phyloP scores from a whole-genome alignment of 2,329 filamentous ascomycete species.

The Fusarium chlamydosporum region DNA sequence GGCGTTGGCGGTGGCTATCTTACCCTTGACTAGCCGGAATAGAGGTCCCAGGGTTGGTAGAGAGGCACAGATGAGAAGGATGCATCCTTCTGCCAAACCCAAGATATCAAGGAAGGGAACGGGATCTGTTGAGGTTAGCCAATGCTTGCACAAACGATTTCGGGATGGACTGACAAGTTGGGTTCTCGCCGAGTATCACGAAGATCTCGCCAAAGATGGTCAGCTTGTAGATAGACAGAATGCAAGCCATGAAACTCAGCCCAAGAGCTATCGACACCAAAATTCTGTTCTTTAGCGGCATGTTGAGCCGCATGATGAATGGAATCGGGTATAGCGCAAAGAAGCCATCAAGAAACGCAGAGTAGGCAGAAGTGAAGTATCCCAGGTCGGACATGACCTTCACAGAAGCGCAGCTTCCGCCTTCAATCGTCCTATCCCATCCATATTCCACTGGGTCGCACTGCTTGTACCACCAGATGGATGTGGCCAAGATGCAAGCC shows the following conservation, averaged over 20 bases:
- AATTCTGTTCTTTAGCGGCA: conserved; percentile 46
- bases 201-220: conserved; percentile 46
- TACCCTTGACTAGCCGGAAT: conserved; percentile 39
- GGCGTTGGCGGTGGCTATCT: conserved; percentile 27
- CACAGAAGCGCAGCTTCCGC: conserved; percentile 39
- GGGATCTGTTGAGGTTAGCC: conserved; percentile 5
- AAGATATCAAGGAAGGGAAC: conserved; percentile 49
- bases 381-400: conserved; percentile 44
- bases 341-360: conserved; percentile 49
- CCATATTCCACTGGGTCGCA: conserved; percentile 46
- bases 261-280: conserved; percentile 47
- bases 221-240: conserved; percentile 50
- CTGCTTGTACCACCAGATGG: conserved; percentile 49
- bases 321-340: conserved; percentile 49
- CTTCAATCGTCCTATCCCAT: conserved; percentile 44
- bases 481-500: conserved; percentile 45
- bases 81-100: conserved; percentile 46
- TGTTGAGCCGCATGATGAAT: conserved; percentile 49
- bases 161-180: conserved; percentile 40
- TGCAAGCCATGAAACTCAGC: conserved; percentile 44
- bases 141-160: accelerated
- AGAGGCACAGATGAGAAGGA: conserved; percentile 48
- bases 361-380: conserved; percentile 49
- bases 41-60: conserved; percentile 47
- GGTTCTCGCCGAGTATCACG: conserved; percentile 40